A percentile compares a stretch with the other conserved stretches of the same genome.
Conservation (phyloP, 768 basidiomycete species). For the Leccinum subgranulosum region DNA sequence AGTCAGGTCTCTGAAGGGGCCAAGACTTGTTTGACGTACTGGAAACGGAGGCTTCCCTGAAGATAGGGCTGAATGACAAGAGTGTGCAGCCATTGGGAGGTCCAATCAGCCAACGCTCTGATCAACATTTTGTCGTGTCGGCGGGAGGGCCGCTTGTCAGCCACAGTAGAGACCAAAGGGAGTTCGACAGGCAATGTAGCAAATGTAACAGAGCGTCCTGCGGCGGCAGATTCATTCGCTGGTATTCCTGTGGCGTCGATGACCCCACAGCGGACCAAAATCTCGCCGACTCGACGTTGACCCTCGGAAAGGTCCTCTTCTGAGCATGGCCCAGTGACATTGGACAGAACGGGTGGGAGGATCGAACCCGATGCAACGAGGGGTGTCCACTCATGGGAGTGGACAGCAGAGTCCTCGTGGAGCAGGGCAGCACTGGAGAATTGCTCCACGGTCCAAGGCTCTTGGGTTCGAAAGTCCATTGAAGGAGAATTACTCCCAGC, state of each 20-base stretch:
- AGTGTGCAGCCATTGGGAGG: constrained; percentile 24
- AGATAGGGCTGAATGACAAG: constrained; percentile 24
- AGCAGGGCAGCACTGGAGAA: neutral
- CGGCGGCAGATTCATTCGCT: neutral
- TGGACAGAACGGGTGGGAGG: neutral
- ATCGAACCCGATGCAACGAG: constrained; percentile 5
- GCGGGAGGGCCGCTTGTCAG: neutral
- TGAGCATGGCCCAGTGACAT: neutral
- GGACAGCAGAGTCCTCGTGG: neutral
- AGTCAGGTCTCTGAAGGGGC: neutral
- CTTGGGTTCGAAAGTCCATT: constrained; percentile 7
- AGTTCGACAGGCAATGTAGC: neutral
- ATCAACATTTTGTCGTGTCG: constrained; percentile 7
- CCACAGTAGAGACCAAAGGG: neutral
- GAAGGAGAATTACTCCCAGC: neutral
- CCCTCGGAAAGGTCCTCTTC: constrained; percentile 14
- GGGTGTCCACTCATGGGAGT: constrained; percentile 1
- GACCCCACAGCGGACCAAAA: constrained; percentile 20
- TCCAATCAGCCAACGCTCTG: constrained; percentile 22
- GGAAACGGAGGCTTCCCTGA: constrained; percentile 14
- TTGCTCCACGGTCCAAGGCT: neutral
- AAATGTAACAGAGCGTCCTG: neutral
- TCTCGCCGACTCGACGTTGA: constrained; percentile 16
- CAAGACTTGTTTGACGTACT: constrained; percentile 14
- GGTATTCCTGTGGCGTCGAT: constrained; percentile 4